Percentiles rank a stretch among this genome's conserved stretches.
Evolutionary conservation across 345 rosid species (phyloP).

Genomic region (Sisymbrium irio): DNA sequence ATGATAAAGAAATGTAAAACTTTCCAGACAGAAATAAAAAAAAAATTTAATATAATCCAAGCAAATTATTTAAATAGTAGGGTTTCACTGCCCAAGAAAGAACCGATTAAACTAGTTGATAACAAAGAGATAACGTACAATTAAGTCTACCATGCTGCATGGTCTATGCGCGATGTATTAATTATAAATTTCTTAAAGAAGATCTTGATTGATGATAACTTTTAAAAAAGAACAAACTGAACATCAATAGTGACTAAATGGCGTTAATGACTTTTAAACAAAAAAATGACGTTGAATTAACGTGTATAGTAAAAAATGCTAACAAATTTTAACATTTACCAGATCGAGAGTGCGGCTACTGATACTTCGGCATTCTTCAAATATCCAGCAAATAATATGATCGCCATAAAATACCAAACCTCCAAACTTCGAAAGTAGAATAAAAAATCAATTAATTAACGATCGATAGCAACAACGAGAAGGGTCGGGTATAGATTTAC

Average conservation of each 20-base stretch:
- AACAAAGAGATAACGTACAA: background rate
- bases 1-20: background rate
- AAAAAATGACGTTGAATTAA: background rate
- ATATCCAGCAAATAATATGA: constrained; percentile 80
- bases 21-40: background rate
- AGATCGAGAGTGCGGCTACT: constrained; percentile 81
- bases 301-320: background rate
- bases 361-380: constrained; percentile 70
- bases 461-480: background rate
- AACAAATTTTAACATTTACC: constrained; percentile 38
- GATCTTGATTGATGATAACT: constrained; percentile 9
- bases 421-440: constrained; percentile 52
- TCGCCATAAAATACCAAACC: constrained; percentile 77
- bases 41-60: background rate
- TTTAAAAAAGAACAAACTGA: background rate
- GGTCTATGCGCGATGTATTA: background rate
- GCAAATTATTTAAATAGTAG: background rate
- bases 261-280: background rate
- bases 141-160: constrained; percentile 4
- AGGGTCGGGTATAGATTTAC: constrained; percentile 38
- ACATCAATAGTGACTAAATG: background rate
- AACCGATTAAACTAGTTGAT: background rate
- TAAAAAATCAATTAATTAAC: background rate
- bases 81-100: constrained; percentile 36
- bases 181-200: constrained; percentile 5